These are phyloP conservation scores for Onygenales sp. DNA, from an alignment of 2,329 filamentous ascomycete species.

Conservation along the genomic window DNA sequence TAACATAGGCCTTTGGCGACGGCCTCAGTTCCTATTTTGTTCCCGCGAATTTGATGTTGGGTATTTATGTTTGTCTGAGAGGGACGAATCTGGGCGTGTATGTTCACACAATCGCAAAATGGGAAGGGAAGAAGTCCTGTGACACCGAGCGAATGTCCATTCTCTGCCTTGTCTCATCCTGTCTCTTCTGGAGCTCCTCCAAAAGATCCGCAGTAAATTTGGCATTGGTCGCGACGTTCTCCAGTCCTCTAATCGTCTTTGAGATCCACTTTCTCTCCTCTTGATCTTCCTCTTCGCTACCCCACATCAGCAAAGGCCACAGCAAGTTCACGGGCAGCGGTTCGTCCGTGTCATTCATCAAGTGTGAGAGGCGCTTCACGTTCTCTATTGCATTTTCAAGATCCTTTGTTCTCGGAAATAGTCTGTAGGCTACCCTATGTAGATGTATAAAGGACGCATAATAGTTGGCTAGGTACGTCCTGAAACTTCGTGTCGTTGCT, in stretches of 20 bases:
- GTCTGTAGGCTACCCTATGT: conserved; percentile 47
- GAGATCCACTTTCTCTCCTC: conserved; percentile 43
- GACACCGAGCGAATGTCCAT: conserved; percentile 25
- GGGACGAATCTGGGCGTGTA: no score
- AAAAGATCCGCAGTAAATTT: conserved; percentile 27
- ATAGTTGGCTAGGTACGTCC: conserved; percentile 47
- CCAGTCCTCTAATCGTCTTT: conserved; percentile 34
- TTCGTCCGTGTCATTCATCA: conserved; percentile 32
- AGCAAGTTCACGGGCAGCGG: conserved; percentile 45
- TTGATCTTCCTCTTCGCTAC: conserved; percentile 42
- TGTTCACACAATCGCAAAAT: no score
- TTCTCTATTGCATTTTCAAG: conserved; percentile 39
- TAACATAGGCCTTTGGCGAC: no score
- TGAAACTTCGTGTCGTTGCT: conserved; percentile 42
- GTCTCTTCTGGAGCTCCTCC: conserved; percentile 25
- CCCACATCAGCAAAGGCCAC: conserved; percentile 48
- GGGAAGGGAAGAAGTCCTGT: no score
- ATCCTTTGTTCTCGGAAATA: conserved; percentile 31
- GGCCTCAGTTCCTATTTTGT: no score
- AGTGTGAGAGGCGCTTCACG: conserved; percentile 38
- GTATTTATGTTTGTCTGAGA: no score
- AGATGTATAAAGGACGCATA: conserved; percentile 46
- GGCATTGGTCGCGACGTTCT: conserved; percentile 27
- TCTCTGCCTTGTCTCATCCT: conserved; percentile 24
- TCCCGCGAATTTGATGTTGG: no score